Evolutionary conservation across 1,139 yeast species (phyloP).

Genomic region (Meyerozyma elateridarum): DNA sequence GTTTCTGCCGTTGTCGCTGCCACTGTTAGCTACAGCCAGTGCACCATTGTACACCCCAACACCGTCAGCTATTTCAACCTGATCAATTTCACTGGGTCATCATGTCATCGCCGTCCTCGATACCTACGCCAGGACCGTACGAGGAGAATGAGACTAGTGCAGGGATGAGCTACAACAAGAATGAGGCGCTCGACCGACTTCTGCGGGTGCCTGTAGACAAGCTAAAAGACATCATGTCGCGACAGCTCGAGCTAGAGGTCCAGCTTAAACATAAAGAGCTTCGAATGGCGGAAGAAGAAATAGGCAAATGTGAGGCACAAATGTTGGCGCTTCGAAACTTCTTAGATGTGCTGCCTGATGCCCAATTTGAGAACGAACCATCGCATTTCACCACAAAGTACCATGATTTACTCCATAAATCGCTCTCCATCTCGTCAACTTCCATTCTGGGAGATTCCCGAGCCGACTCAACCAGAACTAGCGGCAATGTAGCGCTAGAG

Average conservation of each 20-base stretch:
- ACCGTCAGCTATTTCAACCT: not conserved
- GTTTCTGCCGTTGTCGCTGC: slow-evolving; percentile 1
- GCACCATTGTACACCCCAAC: not conserved
- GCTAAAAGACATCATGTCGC: slow-evolving; percentile 36
- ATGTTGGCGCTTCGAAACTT: slow-evolving; percentile 49
- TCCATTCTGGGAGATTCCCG: slow-evolving; percentile 12
- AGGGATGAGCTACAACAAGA: slow-evolving; percentile 7
- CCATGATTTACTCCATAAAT: slow-evolving; percentile 33
- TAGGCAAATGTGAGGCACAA: slow-evolving; percentile 60
- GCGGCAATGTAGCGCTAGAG: not conserved
- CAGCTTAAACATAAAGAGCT: slow-evolving; percentile 66
- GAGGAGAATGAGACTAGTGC: not conserved
- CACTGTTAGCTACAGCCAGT: not conserved
- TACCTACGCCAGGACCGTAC: not conserved
- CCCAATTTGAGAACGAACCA: slow-evolving; percentile 39
- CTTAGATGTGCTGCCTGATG: slow-evolving; percentile 44
- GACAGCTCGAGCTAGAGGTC: slow-evolving; percentile 65
- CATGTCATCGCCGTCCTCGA: slow-evolving; percentile 1
- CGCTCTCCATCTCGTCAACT: slow-evolving; percentile 32
- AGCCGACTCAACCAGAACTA: not conserved
- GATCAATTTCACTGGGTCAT: not conserved
- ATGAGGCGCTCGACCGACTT: slow-evolving; percentile 21
- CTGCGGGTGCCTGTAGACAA: slow-evolving; percentile 33
- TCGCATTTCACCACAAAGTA: slow-evolving; percentile 47
- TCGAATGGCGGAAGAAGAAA: slow-evolving; percentile 53